Evolutionary conservation across 495 filamentous ascomycete species (phyloP), one percentile per base, ranked within the genome.

Genomic region (Daldinia bambusicola): DNA sequence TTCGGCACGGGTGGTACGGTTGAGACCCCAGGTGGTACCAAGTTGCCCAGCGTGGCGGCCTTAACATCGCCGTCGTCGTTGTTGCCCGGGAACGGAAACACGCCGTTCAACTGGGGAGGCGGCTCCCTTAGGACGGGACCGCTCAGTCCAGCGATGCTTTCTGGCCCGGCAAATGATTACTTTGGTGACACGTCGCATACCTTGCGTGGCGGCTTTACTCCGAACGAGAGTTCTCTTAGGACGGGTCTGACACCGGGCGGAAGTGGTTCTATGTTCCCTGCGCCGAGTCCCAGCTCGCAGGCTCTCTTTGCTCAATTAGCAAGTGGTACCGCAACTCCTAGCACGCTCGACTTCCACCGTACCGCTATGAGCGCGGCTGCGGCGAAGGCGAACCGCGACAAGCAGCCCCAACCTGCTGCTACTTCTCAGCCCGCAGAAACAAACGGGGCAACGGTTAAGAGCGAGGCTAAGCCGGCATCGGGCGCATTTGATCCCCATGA

Each of bases 261-360:
- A 45, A 93, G 95, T 75, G 95, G 95, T 66, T 97, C 95, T 75
- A 98, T 99, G 92, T 99, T 99, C 84, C 93, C 94, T 34, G 92
- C 89, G 34, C 92, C 94, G 4, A 94, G 92, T 75, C 95, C 95
- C 16, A 95, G 91, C 77, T 92, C 92, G 0, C 90, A 93, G 77
- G 89, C 92, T 31, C 76, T 97, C 31, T 90, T 94, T 76, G 89
- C 91, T 57, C 88, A 90, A 74, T 83, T 97, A 38, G 89, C 91
- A 67, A 91, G 88, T 78, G 92, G 92, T 59, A 91, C 90, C 55
- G 89, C 93, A 12, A 99, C 95, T 20, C 95, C 95, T 13, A 89
- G 89, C 37, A 97, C 94, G 0, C 82, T 97, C 56, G 95, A 99
- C 72, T 99, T 99, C 74, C 95, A 98, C 71, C 90, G 94, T 41